Evolutionary conservation across 805 yeast genomes (phyloP).

Genomic region (Huiozyma naganishii): DNA sequence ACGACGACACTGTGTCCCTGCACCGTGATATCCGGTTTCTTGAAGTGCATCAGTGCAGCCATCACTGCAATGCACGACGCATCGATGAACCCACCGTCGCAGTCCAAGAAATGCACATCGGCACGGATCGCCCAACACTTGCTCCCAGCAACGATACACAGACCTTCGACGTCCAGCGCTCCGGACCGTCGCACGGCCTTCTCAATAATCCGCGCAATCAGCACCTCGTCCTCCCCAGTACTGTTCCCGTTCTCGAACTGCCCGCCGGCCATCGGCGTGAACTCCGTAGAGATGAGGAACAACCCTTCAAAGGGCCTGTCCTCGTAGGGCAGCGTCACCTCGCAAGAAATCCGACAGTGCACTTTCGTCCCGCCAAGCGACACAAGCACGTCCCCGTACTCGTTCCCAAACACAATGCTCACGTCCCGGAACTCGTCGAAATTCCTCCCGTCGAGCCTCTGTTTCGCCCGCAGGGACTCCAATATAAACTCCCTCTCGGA

Average conservation of each 20-base stretch:
- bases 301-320: slow-evolving; percentile 92
- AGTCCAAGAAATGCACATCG: slow-evolving; percentile 78
- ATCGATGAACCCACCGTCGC: slow-evolving; percentile 89
- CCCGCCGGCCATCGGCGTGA: slow-evolving; percentile 83
- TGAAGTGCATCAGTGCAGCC: slow-evolving; percentile 73
- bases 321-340: slow-evolving; percentile 68
- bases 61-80: slow-evolving; percentile 84
- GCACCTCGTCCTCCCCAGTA: slow-evolving; percentile 68
- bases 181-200: slow-evolving; percentile 85
- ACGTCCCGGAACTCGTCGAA: slow-evolving; percentile 56
- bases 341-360: slow-evolving; percentile 50
- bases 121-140: slow-evolving; percentile 89
- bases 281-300: slow-evolving; percentile 74
- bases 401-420: slow-evolving; percentile 52
- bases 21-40: slow-evolving; percentile 73
- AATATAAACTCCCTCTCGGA: slow-evolving; percentile 54
- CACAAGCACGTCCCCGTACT: slow-evolving; percentile 75
- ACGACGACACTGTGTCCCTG: slow-evolving; percentile 54
- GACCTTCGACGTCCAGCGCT: slow-evolving; percentile 80
- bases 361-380: slow-evolving; percentile 57
- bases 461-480: slow-evolving; percentile 49
- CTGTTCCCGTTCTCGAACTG: slow-evolving; percentile 62
- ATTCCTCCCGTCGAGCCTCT: slow-evolving; percentile 61
- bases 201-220: slow-evolving; percentile 75
- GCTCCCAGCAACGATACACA: slow-evolving; percentile 84